These are phyloP conservation scores for Thelephora ganbajun DNA, from an alignment of 768 basidiomycete species.

Conservation along the genomic window DNA sequence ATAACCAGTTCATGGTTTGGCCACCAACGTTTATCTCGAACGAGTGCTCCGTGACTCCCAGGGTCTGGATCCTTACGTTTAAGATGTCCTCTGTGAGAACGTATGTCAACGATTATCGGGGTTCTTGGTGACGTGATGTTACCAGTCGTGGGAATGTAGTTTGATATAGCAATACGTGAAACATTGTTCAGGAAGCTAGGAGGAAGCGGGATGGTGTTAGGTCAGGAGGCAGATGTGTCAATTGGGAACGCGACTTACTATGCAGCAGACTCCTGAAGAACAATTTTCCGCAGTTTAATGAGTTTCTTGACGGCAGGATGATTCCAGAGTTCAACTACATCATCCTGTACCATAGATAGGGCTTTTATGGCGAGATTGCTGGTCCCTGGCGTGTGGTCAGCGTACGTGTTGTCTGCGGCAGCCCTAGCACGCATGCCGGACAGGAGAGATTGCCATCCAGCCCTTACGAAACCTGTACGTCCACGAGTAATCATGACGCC, in stretches of 20 bases:
- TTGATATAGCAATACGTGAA: constrained; percentile 48
- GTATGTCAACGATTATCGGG: neutral
- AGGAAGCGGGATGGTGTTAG: constrained; percentile 3
- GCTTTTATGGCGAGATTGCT: constrained; percentile 38
- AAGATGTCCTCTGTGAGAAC: constrained; percentile 51
- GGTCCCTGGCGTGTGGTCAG: constrained; percentile 21
- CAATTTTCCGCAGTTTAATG: constrained; percentile 40
- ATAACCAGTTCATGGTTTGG: constrained; percentile 54
- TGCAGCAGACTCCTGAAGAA: constrained; percentile 61
- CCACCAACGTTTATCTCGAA: constrained; percentile 56
- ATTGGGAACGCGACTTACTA: constrained; percentile 36
- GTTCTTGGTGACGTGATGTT: constrained; percentile 3
- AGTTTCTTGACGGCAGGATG: constrained; percentile 52
- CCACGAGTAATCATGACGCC: constrained; percentile 51
- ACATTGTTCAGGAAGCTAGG: constrained; percentile 65
- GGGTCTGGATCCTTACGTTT: constrained; percentile 65
- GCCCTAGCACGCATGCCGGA: constrained; percentile 27
- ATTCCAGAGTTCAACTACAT: constrained; percentile 53
- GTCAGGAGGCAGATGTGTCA: neutral
- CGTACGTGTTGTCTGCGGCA: constrained; percentile 15
- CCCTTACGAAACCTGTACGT: constrained; percentile 48
- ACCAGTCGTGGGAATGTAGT: constrained; percentile 65
- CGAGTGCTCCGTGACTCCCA: constrained; percentile 66
- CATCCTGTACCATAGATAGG: constrained; percentile 30
- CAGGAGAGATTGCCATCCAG: constrained; percentile 57